A percentile compares a stretch with the other conserved stretches of the same genome.
Conservation (phyloP, 2,329 filamentous ascomycete species). For the Penicillium sp. region DNA sequence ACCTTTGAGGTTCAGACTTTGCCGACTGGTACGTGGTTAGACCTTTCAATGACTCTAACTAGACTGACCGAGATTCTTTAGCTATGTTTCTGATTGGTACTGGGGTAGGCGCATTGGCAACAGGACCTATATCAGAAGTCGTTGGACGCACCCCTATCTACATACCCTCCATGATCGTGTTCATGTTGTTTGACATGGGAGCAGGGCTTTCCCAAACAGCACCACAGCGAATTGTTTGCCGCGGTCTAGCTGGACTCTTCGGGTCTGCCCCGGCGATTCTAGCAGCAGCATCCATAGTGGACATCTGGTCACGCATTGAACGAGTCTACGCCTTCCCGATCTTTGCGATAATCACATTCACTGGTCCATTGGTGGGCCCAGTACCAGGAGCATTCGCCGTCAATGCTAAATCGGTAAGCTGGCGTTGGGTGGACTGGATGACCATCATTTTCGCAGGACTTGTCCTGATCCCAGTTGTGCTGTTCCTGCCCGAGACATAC, state of each 20-base stretch:
- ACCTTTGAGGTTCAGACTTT: conserved; percentile 35
- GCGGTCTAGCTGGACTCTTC: conserved; percentile 51
- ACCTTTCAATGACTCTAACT: conserved; percentile 17
- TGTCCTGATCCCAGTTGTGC: conserved; percentile 35
- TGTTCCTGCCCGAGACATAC: conserved; percentile 54
- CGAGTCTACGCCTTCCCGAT: conserved; percentile 50
- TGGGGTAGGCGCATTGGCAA: conserved; percentile 47
- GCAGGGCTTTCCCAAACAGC: conserved; percentile 49
- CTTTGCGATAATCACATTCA: conserved; percentile 48
- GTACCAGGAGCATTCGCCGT: conserved; percentile 49
- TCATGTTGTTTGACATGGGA: conserved; percentile 51
- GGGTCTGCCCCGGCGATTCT: conserved; percentile 45
- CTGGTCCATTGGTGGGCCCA: conserved; percentile 38
- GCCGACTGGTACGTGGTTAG: conserved; percentile 46
- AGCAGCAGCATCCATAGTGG: conserved; percentile 45
- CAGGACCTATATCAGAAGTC: conserved; percentile 50
- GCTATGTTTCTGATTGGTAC: conserved; percentile 48
- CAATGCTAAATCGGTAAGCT: conserved; percentile 36
- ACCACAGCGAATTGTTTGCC: conserved; percentile 48
- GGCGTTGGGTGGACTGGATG: conserved; percentile 51
- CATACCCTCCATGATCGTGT: conserved; percentile 44
- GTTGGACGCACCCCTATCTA: conserved; percentile 51
- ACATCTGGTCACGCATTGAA: conserved; percentile 49
- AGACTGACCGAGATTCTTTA: neutral
- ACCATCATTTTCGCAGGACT: conserved; percentile 39